Base-by-base conservation (phyloP, 371 early-diverging fungal genomes). In the Zychaea mexicana region DNA sequence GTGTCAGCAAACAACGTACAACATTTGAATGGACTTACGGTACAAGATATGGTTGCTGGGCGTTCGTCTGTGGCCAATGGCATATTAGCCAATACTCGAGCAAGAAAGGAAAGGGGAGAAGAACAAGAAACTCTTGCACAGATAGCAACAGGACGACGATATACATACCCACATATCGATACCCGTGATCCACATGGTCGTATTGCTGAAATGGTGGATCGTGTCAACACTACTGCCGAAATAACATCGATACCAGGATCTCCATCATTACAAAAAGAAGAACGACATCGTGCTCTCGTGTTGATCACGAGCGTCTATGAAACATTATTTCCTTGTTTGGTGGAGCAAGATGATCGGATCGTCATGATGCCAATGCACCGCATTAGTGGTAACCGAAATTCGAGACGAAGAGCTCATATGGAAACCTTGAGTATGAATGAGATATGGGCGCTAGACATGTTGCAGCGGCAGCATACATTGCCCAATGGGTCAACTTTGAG, bases 291-390 rank as follows among this genome's bases (percentile, higher is more conserved):
- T 42, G 4, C 7, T n/a, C n/a, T 17, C n/a, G 13, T 8, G 33
- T 32, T 6, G 39, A 54, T 21, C 22, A 24, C 2, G 19, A 52
- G 21, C 3, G 3, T 22, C 8, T 49, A 49, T 22, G 22, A 49
- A 9, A 22, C 3, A 8, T 24, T 19, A 4, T 49, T 49, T n/a
- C 49, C 49, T 22, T 49, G 49, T 13, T 24, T 49, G 49, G 13
- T 49, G 7, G 22, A 49, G n/a, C 19, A 24, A 13, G 26, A 49
- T 24, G 24, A 24, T 9, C 0, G 10, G 0, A 4, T 49, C 10
- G 19, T 9, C n/a, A 49, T 24, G 22, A 49, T 56, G 24, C 56
- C 56, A 19, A 56, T 56, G 56, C 56, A 56, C 36, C 32, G 28
- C 36, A 13, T 56, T 12, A 22, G 49, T 13, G 49, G 26, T 3